Evolutionary conservation across 2,329 filamentous ascomycete genomes (phyloP), one percentile per base, ranked within the genome.

Genomic region (Bipolaris sorokiniana): DNA sequence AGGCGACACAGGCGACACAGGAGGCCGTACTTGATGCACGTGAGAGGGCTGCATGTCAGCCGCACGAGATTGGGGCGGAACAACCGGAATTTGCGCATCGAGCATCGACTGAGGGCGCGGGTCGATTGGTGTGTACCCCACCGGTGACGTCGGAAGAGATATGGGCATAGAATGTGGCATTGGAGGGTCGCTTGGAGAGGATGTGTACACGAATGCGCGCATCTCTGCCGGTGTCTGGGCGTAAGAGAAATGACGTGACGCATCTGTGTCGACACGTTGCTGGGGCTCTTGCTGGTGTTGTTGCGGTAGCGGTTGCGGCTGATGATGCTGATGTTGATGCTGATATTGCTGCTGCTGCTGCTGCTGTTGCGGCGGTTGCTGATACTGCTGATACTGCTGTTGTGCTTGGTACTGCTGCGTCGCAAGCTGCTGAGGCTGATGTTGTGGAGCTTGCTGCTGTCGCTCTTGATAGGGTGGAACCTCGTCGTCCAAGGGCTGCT

Each of bases 141-240:
- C 54, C 22, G 71, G 57, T 51, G 70, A 59, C 60, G 69, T 63
- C 18, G 68, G 65, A 40, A 62, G 52, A 5, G 68, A 45, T 56
- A 54, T 67, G 15, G 51, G 58, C 10, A 62, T 57, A 44, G 56
- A 62, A 20, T 65, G 64, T 20, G 68, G 69, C 49, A 65, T 52
- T 9, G 68, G 66, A 42, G 70, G 69, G 22, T 70, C 68, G 31
- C 56, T 65, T 5, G 67, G 64, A 36, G 65, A 71, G 2, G 67
- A 65, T 23, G 65, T 63, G 40, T 70, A 71, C 40, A 67, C 63
- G 50, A 62, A 61, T 36, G 61, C 71, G 40, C 70, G 67, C 56
- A 69, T 70, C 54, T 75, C 73, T 11, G 72, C 62, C 7, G 75
- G 75, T 16, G 74, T 76, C 33, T 73, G 70, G 38, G 72, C 69